A percentile compares a stretch with the other conserved stretches of the same genome.
Conservation (phyloP, 495 filamentous ascomycete species). For the Oleoguttula mirabilis region DNA sequence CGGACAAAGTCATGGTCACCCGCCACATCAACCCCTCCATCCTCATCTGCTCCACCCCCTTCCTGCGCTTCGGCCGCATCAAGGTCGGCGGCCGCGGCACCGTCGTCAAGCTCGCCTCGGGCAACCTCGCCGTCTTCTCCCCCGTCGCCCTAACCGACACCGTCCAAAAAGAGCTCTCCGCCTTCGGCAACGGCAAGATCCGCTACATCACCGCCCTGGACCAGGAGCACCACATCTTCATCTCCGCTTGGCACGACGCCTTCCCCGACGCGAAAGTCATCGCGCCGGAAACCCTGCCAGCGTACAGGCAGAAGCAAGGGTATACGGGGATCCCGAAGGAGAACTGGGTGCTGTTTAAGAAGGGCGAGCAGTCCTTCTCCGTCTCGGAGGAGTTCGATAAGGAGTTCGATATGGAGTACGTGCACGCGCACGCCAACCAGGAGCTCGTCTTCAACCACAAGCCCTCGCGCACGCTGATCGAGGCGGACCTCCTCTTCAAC, state of each 20-base stretch:
- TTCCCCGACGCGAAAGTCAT: conserved; percentile 70
- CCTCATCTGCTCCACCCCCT: conserved; percentile 72
- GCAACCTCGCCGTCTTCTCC: conserved; percentile 80
- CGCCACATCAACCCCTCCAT: conserved; percentile 69
- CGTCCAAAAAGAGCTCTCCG: conserved; percentile 33
- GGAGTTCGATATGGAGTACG: conserved; percentile 80
- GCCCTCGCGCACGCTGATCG: conserved; percentile 68
- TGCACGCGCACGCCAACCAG: conserved; percentile 65
- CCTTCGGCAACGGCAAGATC: conserved; percentile 52
- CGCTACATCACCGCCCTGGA: conserved; percentile 78
- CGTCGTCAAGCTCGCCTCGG: conserved; percentile 64
- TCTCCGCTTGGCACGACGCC: conserved; percentile 67
- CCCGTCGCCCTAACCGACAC: conserved; percentile 71
- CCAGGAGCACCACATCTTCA: conserved; percentile 83
- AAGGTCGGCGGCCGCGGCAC: conserved; percentile 83
- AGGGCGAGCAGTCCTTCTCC: conserved; percentile 25
- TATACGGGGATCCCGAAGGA: conserved; percentile 46
- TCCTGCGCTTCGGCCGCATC: conserved; percentile 64
- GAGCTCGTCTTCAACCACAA: conserved; percentile 81
- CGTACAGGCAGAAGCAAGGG: conserved; percentile 59
- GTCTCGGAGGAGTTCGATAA: conserved; percentile 68
- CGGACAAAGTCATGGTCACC: conserved; percentile 73
- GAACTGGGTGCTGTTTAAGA: conserved; percentile 29
- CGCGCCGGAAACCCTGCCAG: conserved; percentile 72
- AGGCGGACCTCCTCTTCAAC: conserved; percentile 90